A percentile compares a stretch with the other conserved stretches of the same genome.
Evolutionary conservation across 2,329 filamentous ascomycete genomes (phyloP).

Genomic region (Alternaria arbusti): DNA sequence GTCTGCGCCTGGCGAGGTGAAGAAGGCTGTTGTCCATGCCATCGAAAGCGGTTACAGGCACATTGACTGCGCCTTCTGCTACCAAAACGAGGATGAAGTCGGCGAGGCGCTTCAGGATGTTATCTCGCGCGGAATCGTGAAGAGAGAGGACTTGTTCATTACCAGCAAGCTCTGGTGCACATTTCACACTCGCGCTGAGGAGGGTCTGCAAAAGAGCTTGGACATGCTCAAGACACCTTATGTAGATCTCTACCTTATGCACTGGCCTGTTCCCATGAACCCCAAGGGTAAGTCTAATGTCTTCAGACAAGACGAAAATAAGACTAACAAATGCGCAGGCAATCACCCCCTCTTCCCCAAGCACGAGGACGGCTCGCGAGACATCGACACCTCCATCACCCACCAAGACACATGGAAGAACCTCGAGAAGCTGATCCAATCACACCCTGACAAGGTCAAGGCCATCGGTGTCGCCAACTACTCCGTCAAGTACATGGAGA

Average conservation of each 20-base stretch:
- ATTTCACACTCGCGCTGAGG: constrained; percentile 73
- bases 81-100: constrained; percentile 83
- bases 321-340: constrained; percentile 47
- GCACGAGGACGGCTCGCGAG: constrained; percentile 73
- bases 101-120: constrained; percentile 78
- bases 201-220: constrained; percentile 75
- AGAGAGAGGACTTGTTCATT: constrained; percentile 81
- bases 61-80: constrained; percentile 77
- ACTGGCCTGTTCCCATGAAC: constrained; percentile 85
- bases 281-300: constrained; percentile 63
- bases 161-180: constrained; percentile 87
- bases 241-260: constrained; percentile 81
- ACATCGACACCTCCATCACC: constrained; percentile 72
- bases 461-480: constrained; percentile 60
- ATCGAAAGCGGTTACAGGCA: constrained; percentile 58
- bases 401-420: constrained; percentile 80
- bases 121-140: constrained; percentile 70
- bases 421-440: constrained; percentile 68
- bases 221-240: constrained; percentile 78
- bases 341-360: constrained; percentile 79
- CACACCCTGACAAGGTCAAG: constrained; percentile 54
- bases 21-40: constrained; percentile 55
- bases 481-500: constrained; percentile 55
- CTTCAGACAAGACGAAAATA: background rate
- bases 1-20: constrained; percentile 54